Evolutionary conservation across 306 rosid genomes (phyloP), one percentile per base, ranked within the genome.

Genomic region (Ceratonia siliqua): DNA sequence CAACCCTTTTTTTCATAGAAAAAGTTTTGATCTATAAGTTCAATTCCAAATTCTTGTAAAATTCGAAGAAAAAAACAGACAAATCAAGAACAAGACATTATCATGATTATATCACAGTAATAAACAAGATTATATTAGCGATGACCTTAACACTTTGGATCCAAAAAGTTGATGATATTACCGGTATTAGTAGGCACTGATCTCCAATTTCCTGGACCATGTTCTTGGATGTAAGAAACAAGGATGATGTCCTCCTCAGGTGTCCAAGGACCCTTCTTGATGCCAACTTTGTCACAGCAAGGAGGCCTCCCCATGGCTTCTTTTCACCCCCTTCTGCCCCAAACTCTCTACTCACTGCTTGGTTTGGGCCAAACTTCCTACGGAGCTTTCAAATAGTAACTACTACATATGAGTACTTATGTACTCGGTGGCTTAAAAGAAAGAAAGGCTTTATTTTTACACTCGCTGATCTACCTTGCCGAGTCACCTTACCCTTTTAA

Each of bases 121-220:
- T 21, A 53, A 18, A 54, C n/a, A 48, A 14, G 10, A 54, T 22
- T 22, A 62, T 50, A 49, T 49, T 10, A 11, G 48, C 58, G 12
- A 52, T 46, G 18, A 5, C 50, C 25, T 13, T 24, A n/a, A 52
- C 10, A 78, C 17, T 46, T 3, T 0, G 50, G 12, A 35, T 38
- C 68, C 27, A 61, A 27, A 21, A 52, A 54, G 18, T 36, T 25
- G 15, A 8, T 62, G 39, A 30, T 39, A 21, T 69, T 82, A 94
- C 99, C 99, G 8, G 99, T 94, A 77, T 90, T 94, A 58, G 93
- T 86, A 22, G 99, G 99, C 21, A 94, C 99, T 72, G 99, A 86
- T 94, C 99, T 94, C 99, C 98, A 94, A 77, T 94, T 94, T 57
- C 97, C 98, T 0, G 98, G 98, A 64, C 98, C 98, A 77, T 94